phyloP scores from a whole-genome alignment of 2,329 filamentous ascomycete genomes.

The Teratosphaeria epicoccoides region DNA sequence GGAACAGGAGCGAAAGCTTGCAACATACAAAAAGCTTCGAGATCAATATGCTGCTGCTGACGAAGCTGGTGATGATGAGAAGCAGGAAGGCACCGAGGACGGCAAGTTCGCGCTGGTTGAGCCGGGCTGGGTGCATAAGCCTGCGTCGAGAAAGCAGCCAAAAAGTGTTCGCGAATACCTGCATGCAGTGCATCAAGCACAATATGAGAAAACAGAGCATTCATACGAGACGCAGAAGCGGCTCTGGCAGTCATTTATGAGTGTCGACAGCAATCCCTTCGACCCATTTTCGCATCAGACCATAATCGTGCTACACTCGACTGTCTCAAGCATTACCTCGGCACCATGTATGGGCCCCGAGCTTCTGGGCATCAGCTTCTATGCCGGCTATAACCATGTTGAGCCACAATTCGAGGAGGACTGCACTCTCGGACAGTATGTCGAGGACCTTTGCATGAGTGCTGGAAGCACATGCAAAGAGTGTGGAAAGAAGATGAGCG shows the following conservation, averaged over 20 bases:
- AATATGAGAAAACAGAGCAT: conserved; percentile 90
- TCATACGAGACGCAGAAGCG: conserved; percentile 89
- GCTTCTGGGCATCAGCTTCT: conserved; percentile 82
- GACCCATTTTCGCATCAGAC: conserved; percentile 94
- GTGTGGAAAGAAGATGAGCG: conserved; percentile 78
- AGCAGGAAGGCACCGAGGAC: conserved; percentile 15
- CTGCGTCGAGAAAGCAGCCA: conserved; percentile 73
- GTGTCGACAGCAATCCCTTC: conserved; percentile 79
- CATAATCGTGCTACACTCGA: conserved; percentile 86
- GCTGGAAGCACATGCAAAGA: conserved; percentile 69
- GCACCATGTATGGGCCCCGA: conserved; percentile 88
- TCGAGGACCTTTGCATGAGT: conserved; percentile 74
- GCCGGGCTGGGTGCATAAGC: conserved; percentile 88
- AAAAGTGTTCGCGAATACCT: conserved; percentile 85
- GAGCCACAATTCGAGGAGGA: conserved; percentile 65
- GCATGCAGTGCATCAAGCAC: conserved; percentile 88
- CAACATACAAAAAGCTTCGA: conserved; percentile 70
- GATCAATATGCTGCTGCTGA: conserved; percentile 51
- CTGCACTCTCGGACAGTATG: conserved; percentile 87
- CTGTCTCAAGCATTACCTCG: conserved; percentile 86
- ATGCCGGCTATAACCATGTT: conserved; percentile 67
- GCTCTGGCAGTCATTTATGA: conserved; percentile 92
- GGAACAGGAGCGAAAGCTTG: conserved; percentile 75
- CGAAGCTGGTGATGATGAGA: conserved; percentile 28
- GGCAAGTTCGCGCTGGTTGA: conserved; percentile 76